phyloP scores from a whole-genome alignment of 2,329 filamentous ascomycete species.

The Pseudonectria buxi region DNA sequence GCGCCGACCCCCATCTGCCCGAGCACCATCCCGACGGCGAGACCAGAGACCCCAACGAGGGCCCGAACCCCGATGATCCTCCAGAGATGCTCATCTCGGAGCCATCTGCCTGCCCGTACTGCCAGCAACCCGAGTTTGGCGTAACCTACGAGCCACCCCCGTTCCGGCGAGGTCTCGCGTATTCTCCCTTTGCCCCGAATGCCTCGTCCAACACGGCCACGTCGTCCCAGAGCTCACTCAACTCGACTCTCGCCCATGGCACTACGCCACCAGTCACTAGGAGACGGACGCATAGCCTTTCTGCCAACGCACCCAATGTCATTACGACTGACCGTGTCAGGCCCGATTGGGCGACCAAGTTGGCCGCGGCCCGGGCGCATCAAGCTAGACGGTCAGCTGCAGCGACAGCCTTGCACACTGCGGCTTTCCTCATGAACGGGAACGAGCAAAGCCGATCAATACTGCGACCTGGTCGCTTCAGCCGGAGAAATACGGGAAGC shows the following conservation, averaged over 20 bases:
- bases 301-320: conserved; percentile 75
- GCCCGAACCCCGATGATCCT: conserved; percentile 39
- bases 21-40: conserved; percentile 59
- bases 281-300: conserved; percentile 55
- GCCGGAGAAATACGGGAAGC: conserved; percentile 46
- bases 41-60: conserved; percentile 29
- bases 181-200: conserved; percentile 43
- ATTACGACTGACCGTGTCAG: conserved; percentile 89
- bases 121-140: conserved; percentile 88
- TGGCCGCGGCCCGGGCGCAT: conserved; percentile 77
- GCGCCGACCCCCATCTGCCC: conserved; percentile 82
- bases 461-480: conserved; percentile 43
- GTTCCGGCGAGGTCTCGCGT: conserved; percentile 76
- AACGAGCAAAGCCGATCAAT: conserved; percentile 41
- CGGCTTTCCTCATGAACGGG: conserved; percentile 81
- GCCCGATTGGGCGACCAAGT: conserved; percentile 89
- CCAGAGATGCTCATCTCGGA: conserved; percentile 76
- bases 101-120: conserved; percentile 88
- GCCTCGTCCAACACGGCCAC: conserved; percentile 57
- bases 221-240: conserved; percentile 79
- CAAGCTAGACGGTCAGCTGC: conserved; percentile 82
- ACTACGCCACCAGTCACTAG: conserved; percentile 32
- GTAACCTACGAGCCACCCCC: conserved; percentile 89
- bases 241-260: conserved; percentile 46
- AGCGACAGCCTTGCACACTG: conserved; percentile 88